Conservation (phyloP, 1,284 basidiomycete genomes). For the Ceratorhiza oryzae-sativae region DNA sequence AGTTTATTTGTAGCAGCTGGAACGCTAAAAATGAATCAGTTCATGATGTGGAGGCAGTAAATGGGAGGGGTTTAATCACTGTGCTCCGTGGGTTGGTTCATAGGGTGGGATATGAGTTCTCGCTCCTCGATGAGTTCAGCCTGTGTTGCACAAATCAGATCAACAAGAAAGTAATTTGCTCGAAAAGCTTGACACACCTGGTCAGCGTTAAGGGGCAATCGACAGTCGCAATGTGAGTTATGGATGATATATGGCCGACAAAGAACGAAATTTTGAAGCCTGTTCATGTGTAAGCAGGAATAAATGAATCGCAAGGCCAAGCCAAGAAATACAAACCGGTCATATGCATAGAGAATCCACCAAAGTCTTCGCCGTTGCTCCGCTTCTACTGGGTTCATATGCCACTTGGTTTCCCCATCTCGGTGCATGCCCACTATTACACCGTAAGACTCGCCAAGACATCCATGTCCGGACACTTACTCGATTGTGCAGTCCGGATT, state of each 20-base stretch:
- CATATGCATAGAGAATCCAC: conserved; percentile 34
- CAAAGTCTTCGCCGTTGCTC: conserved; percentile 36
- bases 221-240: conserved; percentile 24
- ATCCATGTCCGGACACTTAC: not conserved
- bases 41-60: not conserved
- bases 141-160: not conserved
- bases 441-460: not conserved
- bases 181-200: not conserved
- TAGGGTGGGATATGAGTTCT: conserved; percentile 28
- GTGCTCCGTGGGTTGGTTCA: conserved; percentile 34
- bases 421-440: conserved; percentile 34
- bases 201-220: conserved; percentile 26
- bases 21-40: not conserved
- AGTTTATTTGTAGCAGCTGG: conserved; percentile 27
- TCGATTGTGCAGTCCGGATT: conserved; percentile 35
- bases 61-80: not conserved
- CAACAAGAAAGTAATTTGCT: too few species aligned
- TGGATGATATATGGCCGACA: conserved; percentile 31
- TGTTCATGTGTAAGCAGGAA: not conserved
- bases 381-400: conserved; percentile 34
- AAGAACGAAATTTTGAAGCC: conserved; percentile 35
- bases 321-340: conserved; percentile 14
- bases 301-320: not conserved
- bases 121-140: conserved; percentile 35
- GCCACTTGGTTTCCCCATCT: conserved; percentile 33